Evolutionary conservation across 805 yeast genomes (phyloP).

Genomic region (Kodamaea neixiangensis): DNA sequence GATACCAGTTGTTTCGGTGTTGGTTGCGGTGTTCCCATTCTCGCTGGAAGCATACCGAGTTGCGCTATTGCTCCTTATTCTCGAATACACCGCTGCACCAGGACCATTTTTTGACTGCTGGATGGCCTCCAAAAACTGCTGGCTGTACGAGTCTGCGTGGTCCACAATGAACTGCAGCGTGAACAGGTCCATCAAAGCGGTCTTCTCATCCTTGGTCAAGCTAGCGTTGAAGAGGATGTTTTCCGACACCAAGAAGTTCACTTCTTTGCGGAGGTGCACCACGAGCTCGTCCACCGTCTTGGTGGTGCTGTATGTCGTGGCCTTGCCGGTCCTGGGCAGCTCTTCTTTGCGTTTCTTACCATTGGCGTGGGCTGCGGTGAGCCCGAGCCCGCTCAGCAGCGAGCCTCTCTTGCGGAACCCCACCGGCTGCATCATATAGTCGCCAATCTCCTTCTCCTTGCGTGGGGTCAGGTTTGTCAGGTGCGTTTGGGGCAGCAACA

Average conservation of each 20-base stretch:
- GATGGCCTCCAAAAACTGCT: constrained; percentile 11
- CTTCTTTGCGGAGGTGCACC: constrained; percentile 12
- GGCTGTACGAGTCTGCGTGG: constrained; percentile 13
- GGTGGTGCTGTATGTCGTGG: background rate
- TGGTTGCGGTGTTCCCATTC: constrained; percentile 11
- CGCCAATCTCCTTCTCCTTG: constrained; percentile 10
- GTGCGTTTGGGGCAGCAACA: constrained; percentile 8
- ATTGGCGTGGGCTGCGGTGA: background rate
- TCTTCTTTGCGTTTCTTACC: constrained; percentile 9
- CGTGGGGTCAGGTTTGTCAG: constrained; percentile 8
- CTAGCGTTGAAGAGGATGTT: constrained; percentile 9
- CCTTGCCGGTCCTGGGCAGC: constrained; percentile 2
- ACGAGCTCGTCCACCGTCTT: constrained; percentile 10
- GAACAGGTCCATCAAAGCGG: constrained; percentile 13
- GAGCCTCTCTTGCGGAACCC: constrained; percentile 4
- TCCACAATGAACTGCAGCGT: constrained; percentile 15
- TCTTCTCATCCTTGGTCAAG: constrained; percentile 12
- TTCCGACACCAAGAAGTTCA: constrained; percentile 10
- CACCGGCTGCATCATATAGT: constrained; percentile 8
- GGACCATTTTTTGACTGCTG: constrained; percentile 12
- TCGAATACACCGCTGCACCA: constrained; percentile 14
- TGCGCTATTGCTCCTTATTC: constrained; percentile 7
- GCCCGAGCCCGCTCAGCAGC: constrained; percentile 5
- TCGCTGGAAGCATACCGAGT: constrained; percentile 3
- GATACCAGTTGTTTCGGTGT: constrained; percentile 12